Percentiles rank a stretch among this genome's conserved stretches.
Evolutionary conservation across 768 basidiomycete species (phyloP).

Genomic region (Kondoa malvinella): DNA sequence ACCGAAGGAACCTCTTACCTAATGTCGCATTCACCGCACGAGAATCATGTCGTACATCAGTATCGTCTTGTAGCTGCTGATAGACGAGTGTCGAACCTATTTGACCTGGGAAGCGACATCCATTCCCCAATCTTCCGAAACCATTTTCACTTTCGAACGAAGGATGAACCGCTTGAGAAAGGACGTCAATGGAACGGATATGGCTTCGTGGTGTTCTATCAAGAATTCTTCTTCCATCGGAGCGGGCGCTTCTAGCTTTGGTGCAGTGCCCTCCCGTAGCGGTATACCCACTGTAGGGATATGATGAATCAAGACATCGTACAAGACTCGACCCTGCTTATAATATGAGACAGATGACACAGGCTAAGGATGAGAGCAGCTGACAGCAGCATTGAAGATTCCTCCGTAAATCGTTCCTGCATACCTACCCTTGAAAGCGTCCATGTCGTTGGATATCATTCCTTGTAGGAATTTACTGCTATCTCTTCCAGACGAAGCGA

Average conservation of each 20-base stretch:
- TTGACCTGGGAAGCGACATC: too few relatives aligned
- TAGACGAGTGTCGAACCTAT: too few relatives aligned
- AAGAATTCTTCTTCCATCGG: slow-evolving; percentile 17
- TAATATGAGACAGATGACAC: neutral
- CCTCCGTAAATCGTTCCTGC: slow-evolving; percentile 17
- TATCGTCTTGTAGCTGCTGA: too few relatives aligned
- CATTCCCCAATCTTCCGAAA: too few relatives aligned
- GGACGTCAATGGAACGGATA: slow-evolving; percentile 41
- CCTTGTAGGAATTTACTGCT: slow-evolving; percentile 27
- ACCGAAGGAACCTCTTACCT: too few relatives aligned
- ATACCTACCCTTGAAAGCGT: neutral
- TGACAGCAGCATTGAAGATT: slow-evolving; percentile 24
- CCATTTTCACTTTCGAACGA: slow-evolving; percentile 75
- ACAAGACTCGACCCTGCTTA: slow-evolving; percentile 55
- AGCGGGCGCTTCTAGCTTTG: too few relatives aligned
- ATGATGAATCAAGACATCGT: slow-evolving; percentile 73
- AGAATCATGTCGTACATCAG: too few relatives aligned
- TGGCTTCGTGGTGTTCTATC: slow-evolving; percentile 20
- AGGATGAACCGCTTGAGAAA: slow-evolving; percentile 68
- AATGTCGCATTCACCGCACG: too few relatives aligned
- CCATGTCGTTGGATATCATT: slow-evolving; percentile 24
- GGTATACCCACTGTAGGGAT: too few relatives aligned
- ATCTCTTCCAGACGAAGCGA: too few relatives aligned
- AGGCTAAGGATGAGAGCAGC: too few relatives aligned
- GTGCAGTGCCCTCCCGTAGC: too few relatives aligned